Evolutionary conservation across 768 basidiomycete genomes (phyloP), one percentile per base, ranked within the genome.

Genomic region (Tulasnella sp.): DNA sequence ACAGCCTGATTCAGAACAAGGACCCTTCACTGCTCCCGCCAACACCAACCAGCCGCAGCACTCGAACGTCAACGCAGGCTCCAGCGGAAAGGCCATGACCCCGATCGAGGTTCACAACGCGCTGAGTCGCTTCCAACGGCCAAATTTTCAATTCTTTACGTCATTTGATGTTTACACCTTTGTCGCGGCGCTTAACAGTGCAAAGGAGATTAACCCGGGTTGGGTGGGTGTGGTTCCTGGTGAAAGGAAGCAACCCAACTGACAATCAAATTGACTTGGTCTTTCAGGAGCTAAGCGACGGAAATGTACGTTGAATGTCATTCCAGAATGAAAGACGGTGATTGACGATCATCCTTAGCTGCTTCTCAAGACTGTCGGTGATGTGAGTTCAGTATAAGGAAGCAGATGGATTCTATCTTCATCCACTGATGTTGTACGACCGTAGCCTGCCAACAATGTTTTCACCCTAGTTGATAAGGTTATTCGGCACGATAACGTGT

Each of bases 401-500:
- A 22, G n/a, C 7, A 27, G 50, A n/a, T 31, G 21, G n/a, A 10
- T 38, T 17, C n/a, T n/a, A n/a, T n/a, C n/a, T n/a, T n/a, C n/a
- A 63, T 21, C 59, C 29, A 22, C 46, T 46, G 44, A 3, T 78
- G 80, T 2, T 19, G 29, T 2, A 21, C 10, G 12, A 27, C 19
- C 11, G 25, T 56, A 56, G 54, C 45, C 54, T 9, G 19, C 27
- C 9, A 74, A 73, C 56, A 78, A 79, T 41, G 78, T 77, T 10
- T 66, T 82, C 31, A 70, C 72, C 4, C 76, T 80, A 34, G 69
- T 84, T 21, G 66, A 66, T 2, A 78, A 81, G 43, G 69, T 83
- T 38, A 64, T 84, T 17, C 66, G 66, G 3, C 82, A 76, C 73
- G 65, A 70, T 0, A 62, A 66, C 1, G 74, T 84, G 25, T 73